Base-by-base conservation (phyloP, 2,329 filamentous ascomycete species). In the Phialophora expanda region DNA sequence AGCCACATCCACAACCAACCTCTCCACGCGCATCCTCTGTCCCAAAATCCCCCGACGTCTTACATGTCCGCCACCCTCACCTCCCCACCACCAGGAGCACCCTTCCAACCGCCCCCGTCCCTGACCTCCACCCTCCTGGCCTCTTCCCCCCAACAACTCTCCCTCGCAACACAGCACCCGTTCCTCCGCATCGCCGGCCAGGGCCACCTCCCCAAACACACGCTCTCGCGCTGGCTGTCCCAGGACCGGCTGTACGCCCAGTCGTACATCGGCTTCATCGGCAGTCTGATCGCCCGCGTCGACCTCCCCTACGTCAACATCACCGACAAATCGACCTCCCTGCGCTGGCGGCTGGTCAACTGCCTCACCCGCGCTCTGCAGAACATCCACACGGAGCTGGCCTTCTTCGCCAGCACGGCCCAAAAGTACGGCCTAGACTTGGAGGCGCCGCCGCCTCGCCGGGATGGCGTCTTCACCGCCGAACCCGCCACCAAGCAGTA, bases 191-290 rank as follows among this genome's bases (percentile, higher is more conserved):
- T 86, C 56, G 89, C 89, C 5, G 89, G 89, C 14, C 80, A 82
- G 62, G 89, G 90, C 24, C 84, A 82, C 0, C 79, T 90, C 20
- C 79, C 85, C 20, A 86, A 86, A 56, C 73, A 80, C 0, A 77
- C 81, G 0, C 79, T 92, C 11, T 83, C 84, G 22, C 82, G 83
- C 75, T 92, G 90, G 90, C 85, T 92, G 51, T 85, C 87, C 12
- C 89, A 91, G 76, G 89, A 92, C 76, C 82, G 87, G 8, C 84
- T 92, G 66, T 90, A 91, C 77, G 87, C 89, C 38, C 87, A 90
- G 69, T 85, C 86, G 58, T 90, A 91, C 76, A 85, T 91, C 71
- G 83, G 84, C 28, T 90, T 90, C 71, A 85, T 88, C 24, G 88
- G 88, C 8, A 80, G 82, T n/a, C 77, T 91, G 7, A 84, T 92